A percentile compares a stretch with the other conserved stretches of the same genome.
Evolutionary conservation across 768 basidiomycete genomes (phyloP).

Genomic region (Omphalotus guepiniiformis): DNA sequence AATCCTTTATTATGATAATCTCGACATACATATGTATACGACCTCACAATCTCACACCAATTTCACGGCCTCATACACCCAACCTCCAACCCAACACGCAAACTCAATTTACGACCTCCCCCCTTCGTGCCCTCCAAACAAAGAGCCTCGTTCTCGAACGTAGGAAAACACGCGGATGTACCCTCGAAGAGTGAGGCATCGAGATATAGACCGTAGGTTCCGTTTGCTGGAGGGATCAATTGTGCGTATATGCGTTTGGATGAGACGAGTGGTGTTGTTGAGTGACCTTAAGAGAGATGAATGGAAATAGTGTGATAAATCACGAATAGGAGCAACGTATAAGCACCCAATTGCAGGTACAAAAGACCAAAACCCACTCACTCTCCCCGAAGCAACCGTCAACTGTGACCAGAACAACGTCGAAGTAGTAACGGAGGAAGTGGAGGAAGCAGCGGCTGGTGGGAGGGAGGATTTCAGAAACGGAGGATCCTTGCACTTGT

Average conservation of each 20-base stretch:
- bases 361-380: slow-evolving; percentile 46
- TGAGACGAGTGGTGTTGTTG: too few species aligned
- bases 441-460: slow-evolving; percentile 37
- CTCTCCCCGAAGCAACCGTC: slow-evolving; percentile 86
- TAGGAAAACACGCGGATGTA: slow-evolving; percentile 78
- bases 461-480: slow-evolving; percentile 26
- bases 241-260: too few species aligned
- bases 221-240: too few species aligned
- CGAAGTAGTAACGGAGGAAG: slow-evolving; percentile 18
- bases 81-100: slow-evolving; percentile 89
- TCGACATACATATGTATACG: too few species aligned
- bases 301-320: background rate
- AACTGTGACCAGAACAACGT: background rate
- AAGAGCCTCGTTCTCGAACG: slow-evolving; percentile 83
- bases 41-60: too few species aligned
- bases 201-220: slow-evolving; percentile 84
- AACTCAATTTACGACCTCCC: slow-evolving; percentile 62
- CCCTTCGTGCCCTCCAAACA: slow-evolving; percentile 48
- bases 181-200: slow-evolving; percentile 80
- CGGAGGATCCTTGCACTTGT: slow-evolving; percentile 45
- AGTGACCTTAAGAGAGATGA: too few species aligned
- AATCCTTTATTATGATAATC: too few species aligned
- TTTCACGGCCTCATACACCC: slow-evolving; percentile 73
- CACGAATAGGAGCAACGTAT: slow-evolving; percentile 5
- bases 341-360: too few species aligned